phyloP scores from a whole-genome alignment of 805 yeast genomes.

The Wickerhamomyces tratensis region DNA sequence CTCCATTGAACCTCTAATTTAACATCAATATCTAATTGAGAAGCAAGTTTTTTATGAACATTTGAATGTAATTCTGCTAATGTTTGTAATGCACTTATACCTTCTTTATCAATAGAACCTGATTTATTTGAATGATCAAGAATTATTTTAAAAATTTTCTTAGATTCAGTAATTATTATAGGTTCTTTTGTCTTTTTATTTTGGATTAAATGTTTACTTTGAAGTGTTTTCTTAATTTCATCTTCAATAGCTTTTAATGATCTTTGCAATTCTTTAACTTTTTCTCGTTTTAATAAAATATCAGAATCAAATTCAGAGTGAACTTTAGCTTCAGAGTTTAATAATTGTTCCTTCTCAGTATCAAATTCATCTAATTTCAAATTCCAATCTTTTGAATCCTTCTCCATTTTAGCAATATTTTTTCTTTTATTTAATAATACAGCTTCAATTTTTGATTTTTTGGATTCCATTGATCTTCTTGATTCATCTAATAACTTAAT shows the following conservation, averaged over 20 bases:
- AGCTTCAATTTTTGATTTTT: constrained; percentile 24
- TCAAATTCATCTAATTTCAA: constrained; percentile 16
- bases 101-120: constrained; percentile 15
- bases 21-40: constrained; percentile 23
- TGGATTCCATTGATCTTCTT: constrained; percentile 24
- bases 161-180: constrained; percentile 3
- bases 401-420: constrained; percentile 23
- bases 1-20: constrained; percentile 29
- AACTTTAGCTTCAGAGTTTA: constrained; percentile 7
- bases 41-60: constrained; percentile 10
- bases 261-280: constrained; percentile 5
- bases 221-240: constrained; percentile 1
- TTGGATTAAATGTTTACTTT: constrained; percentile 2
- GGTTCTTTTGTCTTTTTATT: constrained; percentile 14
- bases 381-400: constrained; percentile 26
- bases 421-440: constrained; percentile 18
- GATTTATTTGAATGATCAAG: constrained; percentile 10
- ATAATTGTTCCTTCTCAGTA: constrained; percentile 6
- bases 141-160: constrained; percentile 9
- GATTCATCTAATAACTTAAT: constrained; percentile 32
- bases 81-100: constrained; percentile 9
- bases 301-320: constrained; percentile 11
- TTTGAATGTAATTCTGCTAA: constrained; percentile 10
- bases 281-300: constrained; percentile 4
- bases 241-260: constrained; percentile 11